Conservation (phyloP, 257 asterid genomes). For the Nicotiana tomentosiformis region DNA sequence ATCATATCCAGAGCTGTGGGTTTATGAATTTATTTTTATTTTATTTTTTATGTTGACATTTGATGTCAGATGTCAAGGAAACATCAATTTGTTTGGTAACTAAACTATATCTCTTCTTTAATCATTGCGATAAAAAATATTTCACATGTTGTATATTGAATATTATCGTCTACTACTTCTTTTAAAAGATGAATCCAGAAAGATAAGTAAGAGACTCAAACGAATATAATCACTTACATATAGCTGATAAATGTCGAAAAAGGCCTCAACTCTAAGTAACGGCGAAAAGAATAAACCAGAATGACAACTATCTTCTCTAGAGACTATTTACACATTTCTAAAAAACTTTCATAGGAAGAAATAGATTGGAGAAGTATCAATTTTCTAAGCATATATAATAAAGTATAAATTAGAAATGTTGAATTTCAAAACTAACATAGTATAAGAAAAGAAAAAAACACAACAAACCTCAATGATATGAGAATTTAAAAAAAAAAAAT, state of each 20-base stretch:
- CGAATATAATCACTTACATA: neutral
- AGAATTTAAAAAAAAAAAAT: neutral
- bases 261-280: neutral
- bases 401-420: neutral
- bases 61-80: no score
- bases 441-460: neutral
- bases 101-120: no score
- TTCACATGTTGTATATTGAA: no score
- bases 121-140: no score
- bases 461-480: neutral
- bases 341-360: neutral
- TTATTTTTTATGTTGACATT: no score
- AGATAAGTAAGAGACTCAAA: neutral
- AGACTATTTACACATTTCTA: no score
- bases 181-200: neutral
- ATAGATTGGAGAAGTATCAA: neutral
- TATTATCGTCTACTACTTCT: no score
- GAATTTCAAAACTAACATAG: neutral
- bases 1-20: neutral
- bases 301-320: neutral
- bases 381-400: neutral
- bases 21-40: no score
- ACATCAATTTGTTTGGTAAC: no score
- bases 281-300: neutral
- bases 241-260: neutral